phyloP scores from a whole-genome alignment of 768 basidiomycete species.

The Dioszegia hungarica region DNA sequence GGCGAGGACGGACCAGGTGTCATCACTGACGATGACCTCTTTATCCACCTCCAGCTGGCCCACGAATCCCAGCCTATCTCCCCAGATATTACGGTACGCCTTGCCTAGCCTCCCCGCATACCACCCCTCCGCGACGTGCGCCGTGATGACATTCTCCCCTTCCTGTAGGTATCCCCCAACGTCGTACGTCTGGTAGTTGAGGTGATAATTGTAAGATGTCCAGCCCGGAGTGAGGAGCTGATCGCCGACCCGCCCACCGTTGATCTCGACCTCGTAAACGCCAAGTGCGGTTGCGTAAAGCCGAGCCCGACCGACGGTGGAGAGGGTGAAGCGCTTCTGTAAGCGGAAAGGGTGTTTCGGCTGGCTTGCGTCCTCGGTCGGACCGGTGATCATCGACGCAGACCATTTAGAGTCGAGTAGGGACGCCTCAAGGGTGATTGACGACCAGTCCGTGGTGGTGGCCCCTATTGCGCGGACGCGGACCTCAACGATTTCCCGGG shows the following conservation, averaged over 20 bases:
- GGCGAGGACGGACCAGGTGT: constrained; percentile 14
- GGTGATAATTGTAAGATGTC: constrained; percentile 34
- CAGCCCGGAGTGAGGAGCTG: constrained; percentile 41
- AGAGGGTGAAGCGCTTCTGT: constrained; percentile 17
- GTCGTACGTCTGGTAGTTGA: constrained; percentile 40
- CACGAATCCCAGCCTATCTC: constrained; percentile 25
- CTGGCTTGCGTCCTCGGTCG: background rate
- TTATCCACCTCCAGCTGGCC: constrained; percentile 31
- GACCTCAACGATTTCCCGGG: constrained; percentile 25
- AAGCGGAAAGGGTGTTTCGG: constrained; percentile 31
- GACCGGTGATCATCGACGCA: constrained; percentile 16
- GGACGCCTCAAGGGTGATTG: constrained; percentile 19
- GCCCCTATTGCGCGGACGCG: constrained; percentile 16
- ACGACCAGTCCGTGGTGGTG: constrained; percentile 22
- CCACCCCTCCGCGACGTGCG: constrained; percentile 34
- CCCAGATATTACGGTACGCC: constrained; percentile 20
- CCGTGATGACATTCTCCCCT: constrained; percentile 29
- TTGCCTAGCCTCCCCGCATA: constrained; percentile 22
- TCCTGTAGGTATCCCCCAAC: constrained; percentile 11
- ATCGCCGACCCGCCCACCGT: constrained; percentile 36
- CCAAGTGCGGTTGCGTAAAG: constrained; percentile 42
- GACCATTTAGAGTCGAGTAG: constrained; percentile 32
- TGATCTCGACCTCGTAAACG: constrained; percentile 34
- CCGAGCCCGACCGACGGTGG: constrained; percentile 4
- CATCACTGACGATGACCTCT: constrained; percentile 7